Evolutionary conservation across 73 alveolate genomes (phyloP), one percentile per base, ranked within the genome.

Genomic region (Durusdinium trenchii): DNA sequence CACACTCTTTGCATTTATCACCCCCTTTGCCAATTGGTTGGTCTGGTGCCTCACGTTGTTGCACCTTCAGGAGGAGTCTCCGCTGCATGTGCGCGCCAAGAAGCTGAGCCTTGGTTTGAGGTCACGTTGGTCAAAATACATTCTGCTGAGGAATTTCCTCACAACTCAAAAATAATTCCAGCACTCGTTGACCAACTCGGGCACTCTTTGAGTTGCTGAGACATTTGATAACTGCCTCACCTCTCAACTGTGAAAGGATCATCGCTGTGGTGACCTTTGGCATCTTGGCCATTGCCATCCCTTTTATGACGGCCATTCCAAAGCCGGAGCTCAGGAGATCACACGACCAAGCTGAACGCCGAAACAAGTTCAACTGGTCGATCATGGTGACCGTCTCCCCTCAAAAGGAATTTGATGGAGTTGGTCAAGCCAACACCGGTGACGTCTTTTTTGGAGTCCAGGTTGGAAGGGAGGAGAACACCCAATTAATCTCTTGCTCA

Each of bases 201-300:
- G 73, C 73, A 60, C 18, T 60, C 73, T 16, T 23, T 16, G 69
- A 23, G n/a, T 23, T 60, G 73, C 18, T 32, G 30, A 60, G 30
- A 60, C 73, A 1, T 1, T 60, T 12, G 69, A 23, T 23, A 23
- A 60, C 18, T 32, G n/a, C 18, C 4, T 32, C 4, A 32, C 30
- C 73, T 60, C 73, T 32, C 73, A 60, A 60, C 73, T 60, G 18
- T 23, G 30, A 60, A 6, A 89, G 96, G 96, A 60, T 89, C 96
- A 43, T 89, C n/a, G 96, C 96, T 14, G 96, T 89, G 86, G 64
- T 62, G 61, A 64, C 35, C 42, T 89, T 89, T 69, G 96, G 96
- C 16, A 69, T 89, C 50, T 7, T 89, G 38, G 96, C 96, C 64
- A 89, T 89, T 46, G 81, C 96, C 50, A 89, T 89, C 67, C 96